Conservation (phyloP, 331 rosid genomes). For the Phaseolus coccineus region DNA sequence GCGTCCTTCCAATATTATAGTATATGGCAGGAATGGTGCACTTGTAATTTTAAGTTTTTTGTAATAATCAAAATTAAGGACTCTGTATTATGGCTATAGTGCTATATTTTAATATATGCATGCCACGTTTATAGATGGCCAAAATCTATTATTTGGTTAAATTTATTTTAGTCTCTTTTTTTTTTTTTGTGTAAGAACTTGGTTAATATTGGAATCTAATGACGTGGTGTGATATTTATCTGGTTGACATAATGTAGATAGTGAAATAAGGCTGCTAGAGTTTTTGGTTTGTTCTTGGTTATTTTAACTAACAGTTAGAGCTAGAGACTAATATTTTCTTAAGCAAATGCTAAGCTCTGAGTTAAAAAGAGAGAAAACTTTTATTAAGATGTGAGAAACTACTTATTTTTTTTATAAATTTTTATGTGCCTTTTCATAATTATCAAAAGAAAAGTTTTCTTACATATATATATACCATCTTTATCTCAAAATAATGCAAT, state of each 20-base stretch:
- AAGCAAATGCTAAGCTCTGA: too few relatives aligned
- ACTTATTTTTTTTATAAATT: too few relatives aligned
- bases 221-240: not conserved
- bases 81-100: slow-evolving; percentile 42
- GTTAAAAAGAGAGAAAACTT: too few relatives aligned
- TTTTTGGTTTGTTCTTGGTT: not conserved
- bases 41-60: slow-evolving; percentile 33
- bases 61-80: slow-evolving; percentile 47
- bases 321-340: too few relatives aligned
- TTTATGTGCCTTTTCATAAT: too few relatives aligned
- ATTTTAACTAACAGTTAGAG: not conserved
- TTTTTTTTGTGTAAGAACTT: not conserved
- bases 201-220: not conserved
- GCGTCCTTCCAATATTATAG: slow-evolving; percentile 37
- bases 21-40: slow-evolving; percentile 46
- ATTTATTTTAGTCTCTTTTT: not conserved
- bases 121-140: slow-evolving; percentile 49
- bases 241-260: not conserved
- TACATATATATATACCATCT: too few relatives aligned
- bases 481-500: too few relatives aligned
- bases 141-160: slow-evolving; percentile 37
- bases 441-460: too few relatives aligned
- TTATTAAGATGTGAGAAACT: too few relatives aligned
- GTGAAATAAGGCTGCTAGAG: not conserved
- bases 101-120: slow-evolving; percentile 39